Evolutionary conservation across 176 grass and related monocot genomes (phyloP).

Genomic region (Oryza meyeriana): DNA sequence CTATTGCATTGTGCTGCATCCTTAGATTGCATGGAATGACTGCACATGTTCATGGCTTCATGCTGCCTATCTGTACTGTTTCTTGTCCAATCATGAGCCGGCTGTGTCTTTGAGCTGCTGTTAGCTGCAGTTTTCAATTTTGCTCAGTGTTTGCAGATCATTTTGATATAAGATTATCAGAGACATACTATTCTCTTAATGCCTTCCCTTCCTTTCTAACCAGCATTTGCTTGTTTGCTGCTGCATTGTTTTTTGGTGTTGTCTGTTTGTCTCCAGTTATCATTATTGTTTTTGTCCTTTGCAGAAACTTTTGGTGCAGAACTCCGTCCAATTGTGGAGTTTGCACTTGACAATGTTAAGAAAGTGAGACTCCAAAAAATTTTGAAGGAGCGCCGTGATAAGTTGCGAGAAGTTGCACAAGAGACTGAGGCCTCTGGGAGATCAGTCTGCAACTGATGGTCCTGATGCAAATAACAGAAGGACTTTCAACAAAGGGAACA

Average conservation of each 20-base stretch:
- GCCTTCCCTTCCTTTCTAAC: not conserved
- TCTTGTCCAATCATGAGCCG: not conserved
- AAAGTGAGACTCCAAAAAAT: constrained; percentile 68
- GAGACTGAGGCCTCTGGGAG: constrained; percentile 7
- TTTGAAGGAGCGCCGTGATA: constrained; percentile 28
- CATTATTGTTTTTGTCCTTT: constrained; percentile 24
- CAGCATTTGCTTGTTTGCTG: constrained; percentile 17
- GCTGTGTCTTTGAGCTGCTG: not conserved
- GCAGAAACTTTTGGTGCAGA: constrained; percentile 81
- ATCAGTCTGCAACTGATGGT: constrained; percentile 24
- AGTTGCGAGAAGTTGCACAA: constrained; percentile 22
- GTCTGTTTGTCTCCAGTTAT: not conserved
- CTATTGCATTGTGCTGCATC: not conserved
- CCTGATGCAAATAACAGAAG: constrained; percentile 17
- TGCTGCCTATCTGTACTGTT: not conserved
- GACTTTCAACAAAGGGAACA: constrained; percentile 47
- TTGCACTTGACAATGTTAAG: constrained; percentile 82
- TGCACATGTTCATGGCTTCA: not conserved
- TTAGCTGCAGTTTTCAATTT: not conserved
- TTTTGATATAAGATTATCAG: too few relatives aligned
- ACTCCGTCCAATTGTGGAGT: constrained; percentile 81
- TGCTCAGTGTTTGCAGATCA: too few relatives aligned
- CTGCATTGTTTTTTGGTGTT: not conserved
- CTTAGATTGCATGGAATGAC: not conserved
- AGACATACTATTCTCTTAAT: not conserved